Evolutionary conservation across 2,329 filamentous ascomycete genomes (phyloP), one percentile per base, ranked within the genome.

Genomic region (Beauveria bassiana): DNA sequence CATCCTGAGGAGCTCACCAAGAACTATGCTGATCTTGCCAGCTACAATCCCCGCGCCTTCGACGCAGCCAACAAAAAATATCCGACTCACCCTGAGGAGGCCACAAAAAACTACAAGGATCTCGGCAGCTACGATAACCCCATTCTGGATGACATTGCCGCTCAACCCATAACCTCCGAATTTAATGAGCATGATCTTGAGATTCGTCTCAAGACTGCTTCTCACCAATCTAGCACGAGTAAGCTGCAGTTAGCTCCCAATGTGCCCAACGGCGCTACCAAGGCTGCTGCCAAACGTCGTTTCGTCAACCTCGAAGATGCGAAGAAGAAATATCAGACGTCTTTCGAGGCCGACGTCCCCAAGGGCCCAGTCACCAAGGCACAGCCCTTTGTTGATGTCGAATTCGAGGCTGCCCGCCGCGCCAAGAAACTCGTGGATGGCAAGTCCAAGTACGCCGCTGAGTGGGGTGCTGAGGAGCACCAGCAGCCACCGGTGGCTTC

Each of bases 1-100:
- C 72, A 74, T n/a, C 70, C 74, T 10, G 75, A 77, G 63, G 73
- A 76, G 62, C 64, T 70, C 50, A 72, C 72, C 28, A 77, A 77
- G 61, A 64, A 69, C 6, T 77, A 79, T 49, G 68, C 71, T 9
- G 78, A 81, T 59, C 70, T 81, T 55, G 69, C 70, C 58, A 70
- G 74, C 61, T 81, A 81, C 64, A 66, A 67, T n/a, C 67, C 68
- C 1, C 64, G 65, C 22, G 63, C 64, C 4, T 73, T 74, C 56
- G 71, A 71, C 43, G 67, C 68, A 2, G 56, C 64, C 8, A 65
- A 68, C 38, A 66, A 62, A 51, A 62, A 66, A 8, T 68, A 71
- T 34, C 70, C 70, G 2, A 63, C 64, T 18, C 67, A 74, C 38
- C 70, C 73, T 1, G 74, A 75, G 64, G 72, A 67, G 59, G 61